phyloP scores from a whole-genome alignment of 2,329 filamentous ascomycete species.

The Pleoardoris graminearum region DNA sequence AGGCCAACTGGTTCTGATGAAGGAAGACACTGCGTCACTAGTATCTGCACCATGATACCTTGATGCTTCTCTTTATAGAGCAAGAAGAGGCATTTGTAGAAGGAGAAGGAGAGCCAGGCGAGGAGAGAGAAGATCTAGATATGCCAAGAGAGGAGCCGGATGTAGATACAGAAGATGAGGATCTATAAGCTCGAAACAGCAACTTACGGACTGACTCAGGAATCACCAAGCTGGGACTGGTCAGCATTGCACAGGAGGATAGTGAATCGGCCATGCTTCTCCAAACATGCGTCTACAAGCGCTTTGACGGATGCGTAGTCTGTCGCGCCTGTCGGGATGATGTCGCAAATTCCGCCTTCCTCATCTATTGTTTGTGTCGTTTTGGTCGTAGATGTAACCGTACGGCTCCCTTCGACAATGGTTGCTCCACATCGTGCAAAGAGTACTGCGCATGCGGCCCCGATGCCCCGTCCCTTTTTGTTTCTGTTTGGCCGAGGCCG shows the following conservation, averaged over 20 bases:
- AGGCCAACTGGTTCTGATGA: too few relatives aligned
- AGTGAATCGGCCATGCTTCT: conserved; percentile 55
- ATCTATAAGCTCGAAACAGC: too few relatives aligned
- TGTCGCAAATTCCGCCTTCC: conserved; percentile 7
- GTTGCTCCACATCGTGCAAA: conserved; percentile 12
- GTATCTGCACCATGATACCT: too few relatives aligned
- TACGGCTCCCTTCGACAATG: conserved; percentile 14
- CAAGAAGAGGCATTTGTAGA: too few relatives aligned
- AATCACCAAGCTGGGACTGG: conserved; percentile 54
- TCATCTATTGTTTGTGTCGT: conserved; percentile 1
- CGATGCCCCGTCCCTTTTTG: conserved; percentile 15
- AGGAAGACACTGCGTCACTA: too few relatives aligned
- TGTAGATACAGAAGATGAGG: too few relatives aligned
- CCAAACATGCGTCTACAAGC: conserved; percentile 12
- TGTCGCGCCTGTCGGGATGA: conserved; percentile 7
- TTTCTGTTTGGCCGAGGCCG: conserved; percentile 12
- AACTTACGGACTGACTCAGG: too few relatives aligned
- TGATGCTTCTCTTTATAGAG: too few relatives aligned
- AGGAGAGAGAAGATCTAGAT: too few relatives aligned
- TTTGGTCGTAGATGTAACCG: conserved; percentile 3
- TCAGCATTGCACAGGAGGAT: conserved; percentile 61
- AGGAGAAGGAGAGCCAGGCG: too few relatives aligned
- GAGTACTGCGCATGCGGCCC: conserved; percentile 13
- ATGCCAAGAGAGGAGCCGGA: too few relatives aligned
- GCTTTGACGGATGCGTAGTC: background rate